Evolutionary conservation across 2,329 filamentous ascomycete genomes (phyloP).

Genomic region (Allantophomopsis lycopodina): DNA sequence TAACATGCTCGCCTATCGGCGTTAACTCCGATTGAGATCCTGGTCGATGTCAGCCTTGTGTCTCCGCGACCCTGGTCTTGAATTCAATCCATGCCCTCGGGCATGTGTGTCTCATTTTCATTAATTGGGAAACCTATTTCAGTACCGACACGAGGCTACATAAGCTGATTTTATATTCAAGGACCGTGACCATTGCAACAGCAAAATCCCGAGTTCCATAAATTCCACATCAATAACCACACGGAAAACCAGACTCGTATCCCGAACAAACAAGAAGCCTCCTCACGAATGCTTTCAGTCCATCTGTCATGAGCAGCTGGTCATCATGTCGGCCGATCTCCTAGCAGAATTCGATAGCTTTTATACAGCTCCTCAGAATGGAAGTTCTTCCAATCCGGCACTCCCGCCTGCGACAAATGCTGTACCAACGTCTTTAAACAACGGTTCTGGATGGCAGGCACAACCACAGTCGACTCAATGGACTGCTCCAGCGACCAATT

Average conservation of each 20-base stretch:
- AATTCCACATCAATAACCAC: no score
- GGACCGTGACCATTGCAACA: no score
- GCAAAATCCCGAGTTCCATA: no score
- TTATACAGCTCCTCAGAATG: constrained; percentile 21
- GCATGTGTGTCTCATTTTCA: no score
- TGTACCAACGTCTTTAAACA: constrained; percentile 5
- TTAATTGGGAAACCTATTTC: no score
- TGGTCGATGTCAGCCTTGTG: background rate
- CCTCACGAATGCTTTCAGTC: no score
- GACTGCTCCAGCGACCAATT: background rate
- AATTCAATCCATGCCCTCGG: no score
- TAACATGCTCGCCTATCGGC: background rate
- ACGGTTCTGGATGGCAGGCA: constrained; percentile 1
- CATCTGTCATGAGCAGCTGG: background rate
- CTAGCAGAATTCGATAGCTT: constrained; percentile 47
- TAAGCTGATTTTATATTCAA: no score
- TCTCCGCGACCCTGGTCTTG: background rate
- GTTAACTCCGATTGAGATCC: background rate
- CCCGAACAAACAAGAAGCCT: no score
- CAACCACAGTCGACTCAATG: no score
- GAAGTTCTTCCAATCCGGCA: background rate
- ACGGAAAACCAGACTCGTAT: no score
- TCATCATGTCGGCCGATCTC: constrained; percentile 47
- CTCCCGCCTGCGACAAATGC: constrained; percentile 4
- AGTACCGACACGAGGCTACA: no score